Evolutionary conservation across 768 basidiomycete species (phyloP).

Genomic region (Gymnopilus dilepis): DNA sequence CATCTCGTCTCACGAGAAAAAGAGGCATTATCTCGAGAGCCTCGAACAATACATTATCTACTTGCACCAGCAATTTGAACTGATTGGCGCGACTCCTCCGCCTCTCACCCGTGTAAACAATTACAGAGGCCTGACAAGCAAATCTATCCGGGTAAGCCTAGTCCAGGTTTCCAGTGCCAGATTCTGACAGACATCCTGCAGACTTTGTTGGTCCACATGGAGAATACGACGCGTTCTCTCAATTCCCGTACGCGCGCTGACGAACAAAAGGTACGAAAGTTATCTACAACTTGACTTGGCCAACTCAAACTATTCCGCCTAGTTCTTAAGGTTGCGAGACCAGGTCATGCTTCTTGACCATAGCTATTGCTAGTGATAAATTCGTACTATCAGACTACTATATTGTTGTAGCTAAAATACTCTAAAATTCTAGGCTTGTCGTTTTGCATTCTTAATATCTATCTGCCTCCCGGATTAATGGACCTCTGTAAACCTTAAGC

Average conservation of each 20-base stretch:
- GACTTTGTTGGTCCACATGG: constrained; percentile 77
- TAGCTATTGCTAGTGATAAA: too few species aligned
- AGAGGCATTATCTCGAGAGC: constrained; percentile 74
- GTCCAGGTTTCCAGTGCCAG: not conserved
- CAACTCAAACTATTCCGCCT: not conserved
- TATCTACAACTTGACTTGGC: not conserved
- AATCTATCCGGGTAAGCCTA: constrained; percentile 65
- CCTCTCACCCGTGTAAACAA: constrained; percentile 54
- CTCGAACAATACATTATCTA: constrained; percentile 73
- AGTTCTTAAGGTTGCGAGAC: constrained; percentile 27
- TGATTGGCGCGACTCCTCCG: constrained; percentile 52
- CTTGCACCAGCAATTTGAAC: constrained; percentile 63
- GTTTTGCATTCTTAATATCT: too few species aligned
- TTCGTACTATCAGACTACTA: too few species aligned
- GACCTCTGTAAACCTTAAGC: not conserved
- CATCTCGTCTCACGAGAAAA: constrained; percentile 83
- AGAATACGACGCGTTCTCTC: constrained; percentile 55
- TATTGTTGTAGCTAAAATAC: too few species aligned
- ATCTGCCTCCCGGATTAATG: not conserved
- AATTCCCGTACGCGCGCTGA: constrained; percentile 55
- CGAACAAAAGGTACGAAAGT: constrained; percentile 53
- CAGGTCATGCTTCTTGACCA: constrained; percentile 8
- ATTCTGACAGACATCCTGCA: constrained; percentile 24
- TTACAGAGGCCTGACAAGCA: constrained; percentile 62
- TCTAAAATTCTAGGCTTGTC: too few species aligned